Conservation (phyloP, 2,329 filamentous ascomycete genomes). For the Fusarium marasasianum region DNA sequence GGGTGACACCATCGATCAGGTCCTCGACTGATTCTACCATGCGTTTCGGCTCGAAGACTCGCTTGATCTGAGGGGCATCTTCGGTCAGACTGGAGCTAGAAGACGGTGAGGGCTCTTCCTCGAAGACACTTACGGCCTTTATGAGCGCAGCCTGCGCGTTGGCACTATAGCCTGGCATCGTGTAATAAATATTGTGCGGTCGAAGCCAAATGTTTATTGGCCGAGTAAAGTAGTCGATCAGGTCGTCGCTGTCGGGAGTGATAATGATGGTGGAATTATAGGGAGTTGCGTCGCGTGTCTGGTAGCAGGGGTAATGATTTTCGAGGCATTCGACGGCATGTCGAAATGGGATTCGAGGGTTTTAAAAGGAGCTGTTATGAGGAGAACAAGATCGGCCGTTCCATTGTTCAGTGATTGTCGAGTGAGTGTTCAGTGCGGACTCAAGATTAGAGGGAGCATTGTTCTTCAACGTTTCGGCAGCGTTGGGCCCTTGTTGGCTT, state of each 20-base stretch:
- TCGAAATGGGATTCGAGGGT: conserved; percentile 10
- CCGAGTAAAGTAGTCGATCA: conserved; percentile 10
- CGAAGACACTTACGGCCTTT: conserved; percentile 58
- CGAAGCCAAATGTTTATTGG: conserved; percentile 8
- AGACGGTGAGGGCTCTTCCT: not conserved
- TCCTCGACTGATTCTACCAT: conserved; percentile 61
- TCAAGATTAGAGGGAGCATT: conserved; percentile 22
- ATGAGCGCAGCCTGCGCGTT: conserved; percentile 64
- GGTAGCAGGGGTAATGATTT: conserved; percentile 21
- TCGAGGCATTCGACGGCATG: conserved; percentile 33
- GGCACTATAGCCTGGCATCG: conserved; percentile 52
- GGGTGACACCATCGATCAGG: conserved; percentile 62
- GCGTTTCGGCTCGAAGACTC: conserved; percentile 56
- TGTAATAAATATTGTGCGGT: conserved; percentile 3
- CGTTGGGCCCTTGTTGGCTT: conserved; percentile 18
- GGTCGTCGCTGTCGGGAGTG: conserved; percentile 9
- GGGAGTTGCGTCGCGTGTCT: conserved; percentile 43
- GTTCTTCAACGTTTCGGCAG: conserved; percentile 33
- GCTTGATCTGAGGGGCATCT: conserved; percentile 43
- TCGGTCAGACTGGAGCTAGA: conserved; percentile 22
- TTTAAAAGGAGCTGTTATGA: conserved; percentile 29
- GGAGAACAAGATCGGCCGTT: conserved; percentile 10
- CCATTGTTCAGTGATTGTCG: conserved; percentile 25
- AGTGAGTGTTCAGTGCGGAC: conserved; percentile 28
- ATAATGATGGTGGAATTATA: conserved; percentile 26